Percentiles rank a stretch among this genome's conserved stretches.
These are phyloP conservation scores for Phytophthora sp. DNA, from an alignment of 352 stramenopile genomes.

Conservation along the genomic window DNA sequence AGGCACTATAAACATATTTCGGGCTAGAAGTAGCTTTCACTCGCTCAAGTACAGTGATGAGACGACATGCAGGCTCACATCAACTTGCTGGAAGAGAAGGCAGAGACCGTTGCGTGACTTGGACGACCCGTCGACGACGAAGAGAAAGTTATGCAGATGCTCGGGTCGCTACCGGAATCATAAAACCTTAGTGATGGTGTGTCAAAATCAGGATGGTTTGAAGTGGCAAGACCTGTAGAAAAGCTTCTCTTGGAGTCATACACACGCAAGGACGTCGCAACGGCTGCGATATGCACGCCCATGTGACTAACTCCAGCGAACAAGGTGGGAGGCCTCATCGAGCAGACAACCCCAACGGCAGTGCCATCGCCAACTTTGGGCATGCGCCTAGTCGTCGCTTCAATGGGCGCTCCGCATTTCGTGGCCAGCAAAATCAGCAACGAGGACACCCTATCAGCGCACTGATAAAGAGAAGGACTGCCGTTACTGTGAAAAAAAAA, in stretches of 20 bases:
- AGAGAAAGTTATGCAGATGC: slow-evolving; percentile 17
- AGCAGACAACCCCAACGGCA: too few species aligned
- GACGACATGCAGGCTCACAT: slow-evolving; percentile 21
- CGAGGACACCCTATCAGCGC: neutral
- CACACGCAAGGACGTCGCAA: too few species aligned
- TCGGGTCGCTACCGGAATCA: slow-evolving; percentile 4
- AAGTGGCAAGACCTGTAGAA: neutral
- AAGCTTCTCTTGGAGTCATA: neutral
- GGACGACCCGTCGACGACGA: slow-evolving; percentile 7
- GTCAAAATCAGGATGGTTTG: slow-evolving; percentile 6
- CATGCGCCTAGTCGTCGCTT: neutral
- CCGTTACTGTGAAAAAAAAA: slow-evolving; percentile 1
- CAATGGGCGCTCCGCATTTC: slow-evolving; percentile 2
- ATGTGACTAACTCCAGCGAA: neutral
- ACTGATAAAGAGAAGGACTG: neutral
- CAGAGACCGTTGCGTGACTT: slow-evolving; percentile 2
- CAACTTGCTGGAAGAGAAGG: slow-evolving; percentile 14
- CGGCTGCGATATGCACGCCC: neutral
- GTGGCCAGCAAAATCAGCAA: neutral
- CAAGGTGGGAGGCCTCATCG: too few species aligned
- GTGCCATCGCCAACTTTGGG: too few species aligned
- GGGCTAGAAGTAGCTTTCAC: slow-evolving; percentile 2
- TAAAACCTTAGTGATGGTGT: slow-evolving; percentile 16
- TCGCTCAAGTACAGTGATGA: slow-evolving; percentile 11
- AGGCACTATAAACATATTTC: slow-evolving; percentile 11